phyloP scores from a whole-genome alignment of 2,329 filamentous ascomycete species.

The Orbilia quercus region DNA sequence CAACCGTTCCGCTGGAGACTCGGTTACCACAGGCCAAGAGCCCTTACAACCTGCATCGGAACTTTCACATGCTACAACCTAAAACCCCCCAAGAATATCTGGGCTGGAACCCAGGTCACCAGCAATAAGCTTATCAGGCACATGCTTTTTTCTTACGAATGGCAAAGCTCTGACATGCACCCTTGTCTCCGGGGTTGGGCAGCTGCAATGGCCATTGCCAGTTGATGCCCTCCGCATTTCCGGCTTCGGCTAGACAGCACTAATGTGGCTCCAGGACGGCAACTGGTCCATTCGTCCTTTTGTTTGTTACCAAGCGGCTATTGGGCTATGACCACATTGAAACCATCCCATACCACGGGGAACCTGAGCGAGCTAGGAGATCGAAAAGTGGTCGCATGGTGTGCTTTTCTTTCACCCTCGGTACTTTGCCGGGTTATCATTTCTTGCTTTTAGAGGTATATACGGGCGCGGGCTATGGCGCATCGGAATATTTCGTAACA shows the following conservation, averaged over 20 bases:
- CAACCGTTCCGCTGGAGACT: conserved; percentile 38
- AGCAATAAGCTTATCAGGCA: conserved; percentile 56
- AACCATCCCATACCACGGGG: conserved; percentile 6
- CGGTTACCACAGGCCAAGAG: conserved; percentile 50
- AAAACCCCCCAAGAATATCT: conserved; percentile 3
- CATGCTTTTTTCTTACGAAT: conserved; percentile 34
- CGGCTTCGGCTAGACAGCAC: conserved; percentile 55
- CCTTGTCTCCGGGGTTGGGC: conserved; percentile 54
- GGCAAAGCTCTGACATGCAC: conserved; percentile 29
- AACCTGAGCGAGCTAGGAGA: conserved; percentile 10
- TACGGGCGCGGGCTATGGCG: too few relatives aligned
- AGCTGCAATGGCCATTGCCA: conserved; percentile 28
- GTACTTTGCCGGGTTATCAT: conserved; percentile 52
- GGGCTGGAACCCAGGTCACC: conserved; percentile 37
- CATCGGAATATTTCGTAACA: conserved; percentile 55
- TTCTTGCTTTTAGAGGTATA: conserved; percentile 19
- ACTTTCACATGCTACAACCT: conserved; percentile 46
- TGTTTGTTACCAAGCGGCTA: conserved; percentile 38
- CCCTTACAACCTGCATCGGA: conserved; percentile 27
- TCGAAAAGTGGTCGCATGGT: conserved; percentile 43
- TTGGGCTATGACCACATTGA: conserved; percentile 47
- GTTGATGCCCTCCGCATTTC: conserved; percentile 55
- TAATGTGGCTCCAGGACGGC: conserved; percentile 42
- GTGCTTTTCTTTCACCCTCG: conserved; percentile 45
- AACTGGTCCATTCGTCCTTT: conserved; percentile 57